A percentile compares a stretch with the other conserved stretches of the same genome.
These are phyloP conservation scores for Debaryomyces robertsiae DNA, from an alignment of 1,139 yeast genomes.

Conservation along the genomic window DNA sequence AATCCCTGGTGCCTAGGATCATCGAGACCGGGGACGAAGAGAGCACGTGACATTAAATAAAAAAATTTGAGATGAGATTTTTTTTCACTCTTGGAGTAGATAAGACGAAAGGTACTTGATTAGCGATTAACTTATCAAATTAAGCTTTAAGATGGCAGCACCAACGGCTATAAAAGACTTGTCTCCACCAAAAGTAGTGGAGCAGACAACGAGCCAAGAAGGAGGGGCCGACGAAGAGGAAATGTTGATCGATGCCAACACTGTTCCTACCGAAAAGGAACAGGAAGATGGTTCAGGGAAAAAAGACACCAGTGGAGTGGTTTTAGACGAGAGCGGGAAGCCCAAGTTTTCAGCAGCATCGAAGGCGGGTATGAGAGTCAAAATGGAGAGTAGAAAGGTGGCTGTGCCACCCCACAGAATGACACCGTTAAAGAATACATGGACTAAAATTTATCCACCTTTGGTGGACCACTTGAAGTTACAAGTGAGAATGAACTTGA, in stretches of 20 bases:
- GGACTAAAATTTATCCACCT: slow-evolving; percentile 96
- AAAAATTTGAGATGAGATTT: slow-evolving; percentile 13
- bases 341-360: slow-evolving; percentile 84
- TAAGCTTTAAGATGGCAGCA: slow-evolving; percentile 58
- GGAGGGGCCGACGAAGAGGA: slow-evolving; percentile 52
- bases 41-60: slow-evolving; percentile 3
- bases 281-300: slow-evolving; percentile 20
- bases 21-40: neutral
- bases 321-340: slow-evolving; percentile 84
- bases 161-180: slow-evolving; percentile 61
- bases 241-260: slow-evolving; percentile 66
- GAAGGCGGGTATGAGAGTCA: slow-evolving; percentile 66
- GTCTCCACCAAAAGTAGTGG: slow-evolving; percentile 14
- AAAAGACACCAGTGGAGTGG: slow-evolving; percentile 53
- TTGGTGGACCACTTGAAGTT: slow-evolving; percentile 90
- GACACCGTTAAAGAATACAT: slow-evolving; percentile 84
- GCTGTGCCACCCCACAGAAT: slow-evolving; percentile 96
- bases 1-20: neutral
- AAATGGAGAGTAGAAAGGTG: slow-evolving; percentile 82
- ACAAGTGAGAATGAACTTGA: slow-evolving; percentile 94
- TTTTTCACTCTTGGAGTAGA: slow-evolving; percentile 8
- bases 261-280: slow-evolving; percentile 35
- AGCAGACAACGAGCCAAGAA: slow-evolving; percentile 14
- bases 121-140: neutral
- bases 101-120: slow-evolving; percentile 2